Evolutionary conservation across 2,329 filamentous ascomycete genomes (phyloP).

Genomic region (Didymella pinodella): DNA sequence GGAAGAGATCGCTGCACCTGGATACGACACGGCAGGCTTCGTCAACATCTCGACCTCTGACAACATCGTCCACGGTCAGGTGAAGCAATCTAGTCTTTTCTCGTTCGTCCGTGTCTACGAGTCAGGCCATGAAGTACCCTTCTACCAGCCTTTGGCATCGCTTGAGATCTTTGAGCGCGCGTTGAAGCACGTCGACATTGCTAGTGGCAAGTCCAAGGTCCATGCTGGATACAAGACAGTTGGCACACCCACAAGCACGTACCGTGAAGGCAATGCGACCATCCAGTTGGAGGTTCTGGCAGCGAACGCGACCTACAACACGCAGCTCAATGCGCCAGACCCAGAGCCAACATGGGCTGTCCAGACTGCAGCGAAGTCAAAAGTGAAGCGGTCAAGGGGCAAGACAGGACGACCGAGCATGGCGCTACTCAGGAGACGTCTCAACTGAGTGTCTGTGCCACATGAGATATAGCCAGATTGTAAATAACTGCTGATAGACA

Average conservation of each 20-base stretch:
- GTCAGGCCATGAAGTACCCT: slow-evolving; percentile 60
- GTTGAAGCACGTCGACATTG: slow-evolving; percentile 59
- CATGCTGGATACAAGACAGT: slow-evolving; percentile 42
- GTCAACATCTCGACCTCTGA: slow-evolving; percentile 56
- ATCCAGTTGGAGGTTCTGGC: slow-evolving; percentile 56
- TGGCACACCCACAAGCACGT: slow-evolving; percentile 49
- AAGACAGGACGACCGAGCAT: slow-evolving; percentile 29
- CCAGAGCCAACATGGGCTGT: slow-evolving; percentile 43
- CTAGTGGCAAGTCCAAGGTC: slow-evolving; percentile 53
- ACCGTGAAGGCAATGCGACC: slow-evolving; percentile 56
- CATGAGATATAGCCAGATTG: background rate
- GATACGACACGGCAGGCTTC: slow-evolving; percentile 58
- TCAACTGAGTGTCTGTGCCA: background rate
- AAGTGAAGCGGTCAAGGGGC: slow-evolving; percentile 29
- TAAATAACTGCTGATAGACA: background rate
- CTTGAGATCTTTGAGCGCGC: slow-evolving; percentile 61
- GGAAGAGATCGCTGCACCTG: slow-evolving; percentile 51
- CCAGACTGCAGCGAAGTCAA: slow-evolving; percentile 22
- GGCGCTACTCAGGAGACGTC: slow-evolving; percentile 27
- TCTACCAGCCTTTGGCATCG: slow-evolving; percentile 62
- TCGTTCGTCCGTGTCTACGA: slow-evolving; percentile 61
- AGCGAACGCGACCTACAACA: slow-evolving; percentile 59
- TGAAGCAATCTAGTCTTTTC: slow-evolving; percentile 61
- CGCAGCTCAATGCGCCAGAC: slow-evolving; percentile 54
- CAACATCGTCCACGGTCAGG: slow-evolving; percentile 60